Percentiles rank a stretch among this genome's conserved stretches.
Evolutionary conservation across 2,329 filamentous ascomycete species (phyloP).

Genomic region (Colletotrichum echinochloae): DNA sequence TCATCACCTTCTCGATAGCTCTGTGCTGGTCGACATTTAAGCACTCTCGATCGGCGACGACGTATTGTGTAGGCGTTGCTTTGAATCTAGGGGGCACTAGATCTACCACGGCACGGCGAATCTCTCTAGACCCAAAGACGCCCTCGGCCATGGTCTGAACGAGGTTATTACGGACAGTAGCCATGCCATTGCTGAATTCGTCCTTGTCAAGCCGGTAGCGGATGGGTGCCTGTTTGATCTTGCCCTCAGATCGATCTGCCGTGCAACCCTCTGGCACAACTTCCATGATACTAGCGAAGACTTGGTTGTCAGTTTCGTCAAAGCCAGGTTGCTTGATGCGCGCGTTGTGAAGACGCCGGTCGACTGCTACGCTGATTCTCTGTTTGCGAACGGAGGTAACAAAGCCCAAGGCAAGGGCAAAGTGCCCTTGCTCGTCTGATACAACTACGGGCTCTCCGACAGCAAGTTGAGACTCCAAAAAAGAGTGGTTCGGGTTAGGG

Average conservation of each 20-base stretch:
- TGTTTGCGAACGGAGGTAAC: constrained; percentile 81
- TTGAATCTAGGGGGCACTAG: constrained; percentile 80
- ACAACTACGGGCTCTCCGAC: constrained; percentile 95
- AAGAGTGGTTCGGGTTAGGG: constrained; percentile 75
- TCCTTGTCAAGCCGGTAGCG: constrained; percentile 94
- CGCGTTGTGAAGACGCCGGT: constrained; percentile 88
- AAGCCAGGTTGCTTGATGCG: constrained; percentile 82
- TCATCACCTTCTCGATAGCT: constrained; percentile 96
- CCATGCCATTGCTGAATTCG: constrained; percentile 98
- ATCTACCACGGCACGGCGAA: constrained; percentile 85
- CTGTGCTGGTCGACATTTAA: constrained; percentile 89
- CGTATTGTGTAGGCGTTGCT: constrained; percentile 70
- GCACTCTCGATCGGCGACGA: constrained; percentile 69
- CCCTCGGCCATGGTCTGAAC: constrained; percentile 90
- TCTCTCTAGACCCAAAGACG: constrained; percentile 75
- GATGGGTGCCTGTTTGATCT: constrained; percentile 66
- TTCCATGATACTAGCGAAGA: constrained; percentile 93
- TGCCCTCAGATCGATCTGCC: constrained; percentile 63
- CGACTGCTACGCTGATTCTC: constrained; percentile 88
- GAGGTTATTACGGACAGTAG: constrained; percentile 91
- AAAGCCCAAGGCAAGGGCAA: constrained; percentile 92
- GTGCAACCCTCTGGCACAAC: constrained; percentile 70
- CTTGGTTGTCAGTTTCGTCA: constrained; percentile 80
- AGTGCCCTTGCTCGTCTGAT: constrained; percentile 94
- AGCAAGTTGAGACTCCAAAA: constrained; percentile 88